Evolutionary conservation across 441 rosid species (phyloP), one percentile per base, ranked within the genome.

Genomic region (Pelargonium australe): DNA sequence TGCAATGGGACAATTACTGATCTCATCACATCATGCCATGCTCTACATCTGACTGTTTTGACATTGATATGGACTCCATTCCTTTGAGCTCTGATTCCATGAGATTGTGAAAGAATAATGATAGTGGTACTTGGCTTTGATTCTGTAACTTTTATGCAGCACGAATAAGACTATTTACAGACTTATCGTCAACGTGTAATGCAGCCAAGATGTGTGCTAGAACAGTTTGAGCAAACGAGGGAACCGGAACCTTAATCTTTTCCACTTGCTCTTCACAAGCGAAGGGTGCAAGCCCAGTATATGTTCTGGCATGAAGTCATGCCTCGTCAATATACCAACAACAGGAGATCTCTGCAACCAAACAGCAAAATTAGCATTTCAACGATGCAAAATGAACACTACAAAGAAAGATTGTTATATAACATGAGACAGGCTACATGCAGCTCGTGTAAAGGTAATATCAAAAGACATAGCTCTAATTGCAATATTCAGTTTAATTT

Each of bases 221-320:
- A 78, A 72, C 12, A 72, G 14, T 41, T 75, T 82, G 19, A 77
- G 45, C 19, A 70, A 49, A 4, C 11, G 60, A 8, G 92, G 92
- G 25, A 84, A 63, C 66, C 20, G 62, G 69, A 91, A 47, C 51
- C 95, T 80, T 66, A 87, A 78, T 79, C 90, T 82, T 75, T 87
- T 89, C 97, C 97, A 89, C 78, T 79, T 80, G 80, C 86, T 81
- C 49, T 77, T 77, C 25, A 60, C 66, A 62, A 82, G 81, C 44
- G 78, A 81, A 16, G 97, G 97, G 75, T 85, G 81, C 19, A 90
- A 85, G 70, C 91, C 91, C 51, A 87, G 37, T 3, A 92, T 77
- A 75, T 92, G 98, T 75, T 90, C 95, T 0, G 91, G 92, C 86
- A 83, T 80, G 80, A 92, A 90, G 78, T 92, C 98, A 17, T 92